Percentiles rank a stretch among this genome's conserved stretches.
Conservation (phyloP, 2,329 filamentous ascomycete genomes). For the Colletotrichum abscissum region DNA sequence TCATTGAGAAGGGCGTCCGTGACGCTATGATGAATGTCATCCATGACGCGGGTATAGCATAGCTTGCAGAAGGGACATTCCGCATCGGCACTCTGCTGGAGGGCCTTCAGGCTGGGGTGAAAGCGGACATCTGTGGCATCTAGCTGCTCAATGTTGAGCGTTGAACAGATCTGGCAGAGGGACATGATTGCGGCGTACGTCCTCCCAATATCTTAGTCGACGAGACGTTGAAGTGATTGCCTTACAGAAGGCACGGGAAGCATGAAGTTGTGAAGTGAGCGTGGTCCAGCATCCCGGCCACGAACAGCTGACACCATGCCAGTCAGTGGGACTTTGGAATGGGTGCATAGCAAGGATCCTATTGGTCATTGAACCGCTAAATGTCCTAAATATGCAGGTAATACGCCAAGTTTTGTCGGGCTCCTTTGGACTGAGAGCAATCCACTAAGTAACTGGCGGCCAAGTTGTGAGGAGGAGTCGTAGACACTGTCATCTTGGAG, state of each 20-base stretch:
- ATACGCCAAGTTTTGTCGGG: background rate
- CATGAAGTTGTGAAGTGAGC: background rate
- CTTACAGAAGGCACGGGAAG: background rate
- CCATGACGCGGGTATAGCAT: background rate
- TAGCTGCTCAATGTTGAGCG: background rate
- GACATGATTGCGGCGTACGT: background rate
- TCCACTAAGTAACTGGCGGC: background rate
- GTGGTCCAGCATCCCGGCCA: background rate
- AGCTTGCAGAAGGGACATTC: slow-evolving; percentile 9
- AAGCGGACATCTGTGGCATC: slow-evolving; percentile 10
- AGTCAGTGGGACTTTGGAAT: background rate
- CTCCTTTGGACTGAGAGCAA: background rate
- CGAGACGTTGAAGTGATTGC: background rate
- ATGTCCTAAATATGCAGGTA: background rate
- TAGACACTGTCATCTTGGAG: no score
- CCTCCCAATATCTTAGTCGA: background rate
- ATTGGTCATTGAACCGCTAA: background rate
- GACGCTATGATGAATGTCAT: background rate
- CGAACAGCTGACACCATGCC: background rate
- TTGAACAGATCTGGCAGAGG: background rate
- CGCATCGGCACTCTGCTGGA: background rate
- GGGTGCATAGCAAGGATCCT: background rate
- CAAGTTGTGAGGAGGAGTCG: background rate
- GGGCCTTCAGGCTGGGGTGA: background rate
- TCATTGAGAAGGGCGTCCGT: background rate